These are phyloP conservation scores for Geranomyces variabilis DNA, from an alignment of 192 early-diverging fungal species.

Conservation along the genomic window DNA sequence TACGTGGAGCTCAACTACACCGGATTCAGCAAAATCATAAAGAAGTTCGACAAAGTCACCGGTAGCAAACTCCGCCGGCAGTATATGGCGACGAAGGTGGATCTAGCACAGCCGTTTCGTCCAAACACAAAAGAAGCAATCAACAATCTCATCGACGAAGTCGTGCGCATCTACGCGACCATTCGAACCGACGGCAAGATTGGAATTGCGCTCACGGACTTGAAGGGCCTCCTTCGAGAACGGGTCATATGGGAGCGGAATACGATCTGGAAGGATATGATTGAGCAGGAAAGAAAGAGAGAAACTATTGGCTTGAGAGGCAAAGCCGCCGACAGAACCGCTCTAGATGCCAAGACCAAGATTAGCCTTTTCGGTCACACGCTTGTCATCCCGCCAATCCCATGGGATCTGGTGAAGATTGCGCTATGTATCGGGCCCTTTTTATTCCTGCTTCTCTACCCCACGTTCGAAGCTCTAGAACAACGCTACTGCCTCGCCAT, in stretches of 20 bases:
- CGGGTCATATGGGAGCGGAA: slow-evolving; percentile 95
- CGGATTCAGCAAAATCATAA: slow-evolving; percentile 92
- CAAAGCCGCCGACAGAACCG: neutral
- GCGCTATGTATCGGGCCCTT: slow-evolving; percentile 63
- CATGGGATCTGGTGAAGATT: slow-evolving; percentile 36
- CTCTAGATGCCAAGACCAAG: neutral
- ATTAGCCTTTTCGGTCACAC: slow-evolving; percentile 2
- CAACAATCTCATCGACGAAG: slow-evolving; percentile 63
- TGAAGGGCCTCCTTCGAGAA: slow-evolving; percentile 82
- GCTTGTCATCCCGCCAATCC: neutral
- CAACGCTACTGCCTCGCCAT: slow-evolving; percentile 92
- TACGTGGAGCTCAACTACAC: slow-evolving; percentile 89
- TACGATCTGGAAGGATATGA: slow-evolving; percentile 97
- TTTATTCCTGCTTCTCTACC: slow-evolving; percentile 56
- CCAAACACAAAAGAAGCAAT: slow-evolving; percentile 62
- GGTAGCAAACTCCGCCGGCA: slow-evolving; percentile 68
- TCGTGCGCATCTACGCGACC: slow-evolving; percentile 67
- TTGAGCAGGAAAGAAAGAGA: slow-evolving; percentile 82
- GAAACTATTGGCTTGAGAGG: slow-evolving; percentile 36
- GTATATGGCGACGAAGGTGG: slow-evolving; percentile 69
- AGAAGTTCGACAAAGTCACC: slow-evolving; percentile 97
- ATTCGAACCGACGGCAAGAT: slow-evolving; percentile 63
- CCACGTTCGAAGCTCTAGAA: slow-evolving; percentile 70
- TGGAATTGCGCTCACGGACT: slow-evolving; percentile 70
- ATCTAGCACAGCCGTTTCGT: slow-evolving; percentile 71